Base-by-base conservation (phyloP, 441 rosid genomes). In the Hura crepitans region DNA sequence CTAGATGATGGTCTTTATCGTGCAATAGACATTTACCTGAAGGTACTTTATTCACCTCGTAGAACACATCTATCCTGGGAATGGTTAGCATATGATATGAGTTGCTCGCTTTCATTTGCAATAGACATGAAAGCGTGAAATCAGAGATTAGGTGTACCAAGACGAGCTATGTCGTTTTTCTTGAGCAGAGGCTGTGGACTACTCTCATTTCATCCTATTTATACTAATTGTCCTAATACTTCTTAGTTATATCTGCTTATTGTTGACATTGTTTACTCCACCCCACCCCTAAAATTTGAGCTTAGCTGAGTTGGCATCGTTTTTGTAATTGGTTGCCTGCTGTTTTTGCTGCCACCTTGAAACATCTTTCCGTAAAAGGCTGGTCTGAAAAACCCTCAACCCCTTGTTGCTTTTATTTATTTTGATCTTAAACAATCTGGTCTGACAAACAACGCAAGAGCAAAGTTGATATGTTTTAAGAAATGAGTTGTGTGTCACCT, bases 1-100 rank as follows among this genome's bases (percentile, higher is more conserved):
- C 77, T 87, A 67, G 97, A 95, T 63, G 99, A 95, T 22, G 97
- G 99, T 33, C 96, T 95, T 73, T 95, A 95, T 74, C 97, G 98
- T 2, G 96, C 98, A 14, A 88, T 88, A 65, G 99, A 95, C 81
- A 87, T 92, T 66, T 95, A 89, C 79, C 83, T 95, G 33, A 95
- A 95, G 99, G 99, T 95, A 86, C 47, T n/a, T n/a, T 17, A 15
- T 60, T 62, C 37, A 31, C 49, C 39, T 63, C 23, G 57, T 15
- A 2, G 46, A 49, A 27, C n/a, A 18, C 3, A 4, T 8, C 4
- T 31, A 59, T 47, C 68, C 27, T 30, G 42, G 53, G 22, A 71
- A 51, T 51, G 58, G 46, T 15, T 47, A 47, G 42, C 66, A 72
- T 51, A 46, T 31, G 49, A n/a, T 25, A 70, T 55, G 27, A n/a